A percentile compares a stretch with the other conserved stretches of the same genome.
Evolutionary conservation across 306 rosid species (phyloP).

Genomic region (Geum urbanum): DNA sequence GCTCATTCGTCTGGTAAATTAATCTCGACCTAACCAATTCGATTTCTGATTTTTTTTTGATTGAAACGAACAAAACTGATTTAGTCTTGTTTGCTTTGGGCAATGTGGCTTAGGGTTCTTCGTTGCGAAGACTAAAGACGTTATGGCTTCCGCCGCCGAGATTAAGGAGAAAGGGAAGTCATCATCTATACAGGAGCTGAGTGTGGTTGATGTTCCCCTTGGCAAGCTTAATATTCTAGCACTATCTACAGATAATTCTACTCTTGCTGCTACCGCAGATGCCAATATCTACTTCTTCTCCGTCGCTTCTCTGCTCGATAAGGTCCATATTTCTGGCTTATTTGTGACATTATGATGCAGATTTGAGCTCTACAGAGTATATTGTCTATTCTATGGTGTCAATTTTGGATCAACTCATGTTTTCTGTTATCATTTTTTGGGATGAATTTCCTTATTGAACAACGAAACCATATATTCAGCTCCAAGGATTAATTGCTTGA

Average conservation of each 20-base stretch:
- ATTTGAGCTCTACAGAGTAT: neutral
- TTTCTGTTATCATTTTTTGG: neutral
- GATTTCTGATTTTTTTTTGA: neutral
- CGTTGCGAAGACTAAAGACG: constrained; percentile 60
- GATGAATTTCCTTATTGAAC: no score
- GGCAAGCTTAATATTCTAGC: constrained; percentile 59
- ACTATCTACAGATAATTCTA: constrained; percentile 56
- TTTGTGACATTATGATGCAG: no score
- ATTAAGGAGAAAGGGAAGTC: constrained; percentile 49
- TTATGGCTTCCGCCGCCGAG: constrained; percentile 53
- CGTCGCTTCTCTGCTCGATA: constrained; percentile 38
- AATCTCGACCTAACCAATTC: neutral
- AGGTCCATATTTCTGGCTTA: constrained; percentile 33
- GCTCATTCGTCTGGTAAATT: constrained; percentile 57
- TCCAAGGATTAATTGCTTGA: neutral
- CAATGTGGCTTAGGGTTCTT: constrained; percentile 53
- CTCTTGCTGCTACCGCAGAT: constrained; percentile 52
- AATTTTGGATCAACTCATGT: neutral
- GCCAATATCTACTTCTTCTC: constrained; percentile 46
- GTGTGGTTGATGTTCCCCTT: constrained; percentile 55
- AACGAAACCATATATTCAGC: neutral
- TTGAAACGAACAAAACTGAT: neutral
- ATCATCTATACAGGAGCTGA: constrained; percentile 49
- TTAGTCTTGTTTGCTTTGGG: no score
- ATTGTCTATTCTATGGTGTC: neutral